Evolutionary conservation across 2,329 filamentous ascomycete genomes (phyloP), one percentile per base, ranked within the genome.

Genomic region (Alternaria burnsii): DNA sequence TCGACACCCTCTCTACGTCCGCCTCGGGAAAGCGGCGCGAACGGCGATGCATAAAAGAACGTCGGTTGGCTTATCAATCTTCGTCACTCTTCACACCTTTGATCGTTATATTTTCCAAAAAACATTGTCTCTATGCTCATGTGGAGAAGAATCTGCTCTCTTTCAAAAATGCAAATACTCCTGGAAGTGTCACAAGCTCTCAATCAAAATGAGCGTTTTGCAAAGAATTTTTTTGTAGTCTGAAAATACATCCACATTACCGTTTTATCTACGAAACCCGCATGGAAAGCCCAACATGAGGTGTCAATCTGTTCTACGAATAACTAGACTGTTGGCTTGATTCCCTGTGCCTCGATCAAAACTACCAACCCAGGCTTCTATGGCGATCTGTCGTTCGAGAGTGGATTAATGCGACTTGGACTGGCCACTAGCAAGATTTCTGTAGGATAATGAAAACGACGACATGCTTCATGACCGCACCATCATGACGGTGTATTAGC

Each of bases 1-100:
- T 0, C 2, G 3, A 4, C 28, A 6, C 1, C 44, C 0, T 1
- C 2, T 4, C 3, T 20, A 2, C 32, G 44, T 30, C n/a, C 44
- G 44, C 2, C 16, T 47, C 44, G 44, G 44, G 5, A 32, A 28
- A 32, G 44, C 18, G 12, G n/a, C 12, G 11, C 3, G 28, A 16
- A 18, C 10, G 12, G 5, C 3, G 14, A 2, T 14, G 3, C 20
- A 1, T 34, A 16, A 20, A 9, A 32, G 0, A 47, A 12, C n/a
- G 1, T 22, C 2, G 1, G 1, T 18, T 32, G 3, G 18, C 26
- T 32, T 32, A 2, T 0, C 8, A 14, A 1, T 3, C 26, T 47
- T 30, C 3, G 0, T 30, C 0, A 12, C 2, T 20, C 44, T 14
- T 20, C 1, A 16, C 11, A 20, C 18, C 6, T 16, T 18, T 47